Evolutionary conservation across 23 red algal species (phyloP).

Genomic region (Gracilaria caudata): DNA sequence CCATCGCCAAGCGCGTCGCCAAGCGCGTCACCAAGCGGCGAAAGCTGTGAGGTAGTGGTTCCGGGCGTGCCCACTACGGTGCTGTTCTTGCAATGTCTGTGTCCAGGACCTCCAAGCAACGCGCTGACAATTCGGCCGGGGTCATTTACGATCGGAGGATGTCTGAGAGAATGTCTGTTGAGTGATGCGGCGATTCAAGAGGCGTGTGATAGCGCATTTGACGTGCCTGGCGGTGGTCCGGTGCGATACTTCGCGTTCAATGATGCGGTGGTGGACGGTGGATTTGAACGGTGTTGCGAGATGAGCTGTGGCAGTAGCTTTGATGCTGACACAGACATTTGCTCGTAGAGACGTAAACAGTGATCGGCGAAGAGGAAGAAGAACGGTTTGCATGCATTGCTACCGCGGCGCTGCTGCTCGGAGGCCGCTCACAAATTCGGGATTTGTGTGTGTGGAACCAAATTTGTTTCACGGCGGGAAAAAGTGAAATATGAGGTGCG

Average conservation of each 20-base stretch:
- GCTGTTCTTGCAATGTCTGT: conserved; percentile 2
- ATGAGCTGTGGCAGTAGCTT: not conserved
- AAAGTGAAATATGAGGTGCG: not conserved
- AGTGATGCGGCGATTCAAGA: conserved; percentile 12
- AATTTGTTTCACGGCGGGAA: not conserved
- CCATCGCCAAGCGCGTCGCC: not conserved
- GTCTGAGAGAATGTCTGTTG: not conserved
- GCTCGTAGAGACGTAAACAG: not conserved
- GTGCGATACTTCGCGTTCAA: conserved; percentile 33
- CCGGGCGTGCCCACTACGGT: conserved; percentile 16
- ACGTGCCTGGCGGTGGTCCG: conserved; percentile 2
- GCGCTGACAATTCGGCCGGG: conserved; percentile 8
- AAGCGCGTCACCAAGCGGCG: not conserved
- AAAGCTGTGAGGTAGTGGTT: not conserved
- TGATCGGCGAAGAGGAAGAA: too few species aligned
- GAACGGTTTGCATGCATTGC: too few species aligned
- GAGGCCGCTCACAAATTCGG: not conserved
- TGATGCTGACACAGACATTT: not conserved
- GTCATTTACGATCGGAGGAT: conserved; percentile 8
- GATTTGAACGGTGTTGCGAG: conserved; percentile 19
- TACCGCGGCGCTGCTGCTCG: not conserved
- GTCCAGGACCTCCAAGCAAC: conserved; percentile 18
- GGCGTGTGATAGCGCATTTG: conserved; percentile 11
- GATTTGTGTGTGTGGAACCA: too few species aligned
- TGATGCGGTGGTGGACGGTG: not conserved